Base-by-base conservation (phyloP, 1,139 yeast genomes). In the Blastobotrys indianensis region DNA sequence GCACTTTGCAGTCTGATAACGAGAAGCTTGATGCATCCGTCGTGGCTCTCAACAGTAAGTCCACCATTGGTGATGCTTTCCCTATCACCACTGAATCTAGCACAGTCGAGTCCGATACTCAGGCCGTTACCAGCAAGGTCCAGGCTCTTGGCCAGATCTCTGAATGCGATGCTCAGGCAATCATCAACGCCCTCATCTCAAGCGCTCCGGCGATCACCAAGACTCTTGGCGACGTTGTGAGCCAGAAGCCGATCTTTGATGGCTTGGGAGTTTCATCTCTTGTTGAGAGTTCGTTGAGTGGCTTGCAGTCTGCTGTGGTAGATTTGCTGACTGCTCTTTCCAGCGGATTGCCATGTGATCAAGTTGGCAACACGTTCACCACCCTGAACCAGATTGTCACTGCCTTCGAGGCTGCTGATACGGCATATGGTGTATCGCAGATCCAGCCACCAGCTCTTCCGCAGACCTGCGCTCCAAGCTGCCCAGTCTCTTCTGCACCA, bases 41-140 rank as follows among this genome's bases (percentile, higher is more conserved):
- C 13, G 30, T 25, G 25, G 37, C 39, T n/a, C 32, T 41, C 15
- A 20, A 23, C 37, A 4, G 12, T 17, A 23, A 15, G 11, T 28
- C 35, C 16, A 20, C 28, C 16, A 17, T 44, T 28, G 30, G 23
- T 13, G 47, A 37, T 37, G 47, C 44, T 9, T 32, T 40, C 25
- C 47, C 47, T 36, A 40, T 44, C 32, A 37, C 35, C 31, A 29
- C 31, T 10, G 15, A 36, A 32, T 35, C 47, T 20, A 11, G n/a
- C 10, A 30, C 38, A 25, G 44, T 39, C 8, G 34, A 40, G 30
- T n/a, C n/a, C 6, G 39, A 36, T 32, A 37, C 41, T 30, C 15
- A 44, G 31, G 41, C 39, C 33, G 37, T 36, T 15, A 44, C 38
- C 31, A 17, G n/a, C 10, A 44, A 44, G n/a, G 12, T 40, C n/a